A percentile compares a stretch with the other conserved stretches of the same genome.
Conservation (phyloP, 345 rosid species). For the Arabidopsis thaliana region DNA sequence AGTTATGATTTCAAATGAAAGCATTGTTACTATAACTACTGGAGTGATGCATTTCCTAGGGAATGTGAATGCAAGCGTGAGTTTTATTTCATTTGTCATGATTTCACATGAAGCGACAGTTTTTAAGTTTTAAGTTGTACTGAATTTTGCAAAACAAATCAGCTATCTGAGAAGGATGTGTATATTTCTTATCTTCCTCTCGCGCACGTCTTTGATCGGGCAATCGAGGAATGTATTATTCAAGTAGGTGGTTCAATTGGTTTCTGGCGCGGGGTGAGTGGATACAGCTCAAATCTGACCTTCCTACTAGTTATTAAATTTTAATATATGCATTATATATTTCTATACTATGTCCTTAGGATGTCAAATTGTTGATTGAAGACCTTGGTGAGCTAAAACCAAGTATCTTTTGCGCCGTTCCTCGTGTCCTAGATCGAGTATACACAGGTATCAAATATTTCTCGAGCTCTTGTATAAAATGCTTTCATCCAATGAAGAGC, state of each 20-base stretch:
- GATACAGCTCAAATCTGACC: neutral
- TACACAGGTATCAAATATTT: slow-evolving; percentile 52
- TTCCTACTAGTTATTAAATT: neutral
- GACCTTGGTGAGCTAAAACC: slow-evolving; percentile 96
- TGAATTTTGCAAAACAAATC: neutral
- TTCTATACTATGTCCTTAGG: slow-evolving; percentile 48
- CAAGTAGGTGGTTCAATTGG: slow-evolving; percentile 83
- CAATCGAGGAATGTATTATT: slow-evolving; percentile 83
- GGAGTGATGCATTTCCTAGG: slow-evolving; percentile 68
- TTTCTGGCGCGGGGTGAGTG: slow-evolving; percentile 96
- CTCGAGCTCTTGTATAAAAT: neutral
- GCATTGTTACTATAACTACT: slow-evolving; percentile 75
- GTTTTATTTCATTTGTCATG: slow-evolving; percentile 13
- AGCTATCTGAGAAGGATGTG: slow-evolving; percentile 60
- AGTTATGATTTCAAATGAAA: slow-evolving; percentile 86
- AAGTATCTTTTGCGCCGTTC: slow-evolving; percentile 90
- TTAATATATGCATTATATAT: neutral
- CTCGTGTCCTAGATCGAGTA: slow-evolving; percentile 89
- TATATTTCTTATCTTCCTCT: slow-evolving; percentile 95
- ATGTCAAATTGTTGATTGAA: slow-evolving; percentile 85
- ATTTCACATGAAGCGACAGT: neutral
- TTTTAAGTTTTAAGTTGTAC: neutral
- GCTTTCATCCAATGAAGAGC: neutral
- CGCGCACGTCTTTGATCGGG: slow-evolving; percentile 95
- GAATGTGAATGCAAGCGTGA: slow-evolving; percentile 68